Evolutionary conservation across 164 flowering plant species (phyloP), one percentile per base, ranked within the genome.

Genomic region (Santalum album): DNA sequence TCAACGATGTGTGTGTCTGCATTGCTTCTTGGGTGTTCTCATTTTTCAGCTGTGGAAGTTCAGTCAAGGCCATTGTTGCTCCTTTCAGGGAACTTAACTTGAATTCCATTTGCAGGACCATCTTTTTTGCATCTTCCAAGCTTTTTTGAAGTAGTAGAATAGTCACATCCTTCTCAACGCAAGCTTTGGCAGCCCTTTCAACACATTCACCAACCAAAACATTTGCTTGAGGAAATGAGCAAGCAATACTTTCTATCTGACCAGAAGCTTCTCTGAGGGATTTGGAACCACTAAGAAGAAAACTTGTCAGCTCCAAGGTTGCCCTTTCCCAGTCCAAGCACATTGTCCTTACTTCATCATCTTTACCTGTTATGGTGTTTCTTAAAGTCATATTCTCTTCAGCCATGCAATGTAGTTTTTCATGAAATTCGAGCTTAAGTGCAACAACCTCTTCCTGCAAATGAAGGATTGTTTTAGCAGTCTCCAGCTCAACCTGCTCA

Each of bases 311-410:
- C 52, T 82, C 89, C 49, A 75, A 59, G 24, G 65, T 77, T 43
- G 90, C 90, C 72, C 69, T 83, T 76, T 83, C 96, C 96, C 94
- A 89, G 46, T 76, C 81, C 56, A 49, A 51, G 43, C 51, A 18
- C 40, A 69, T 49, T 44, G 35, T 43, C 51, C 29, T 68, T 40
- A 78, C 59, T 57, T 86, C 80, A 58, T 57, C 67, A 23, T 86
- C 90, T 68, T 71, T 76, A 47, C 74, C 65, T 44, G 64, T 66
- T 29, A 89, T 18, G 9, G 25, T 60, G 22, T 69, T 70, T 68
- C 57, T 66, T 35, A 86, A 61, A 55, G 54, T 61, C 20, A 23
- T 32, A 62, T 83, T 88, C 72, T 85, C 87, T 53, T 81, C 68
- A 22, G 74, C 42, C 51, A 75, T 49, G 57, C 25, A 40, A 56